These are phyloP conservation scores for Tubosaeta brunneosetosa DNA, from an alignment of 768 basidiomycete genomes.

Conservation along the genomic window DNA sequence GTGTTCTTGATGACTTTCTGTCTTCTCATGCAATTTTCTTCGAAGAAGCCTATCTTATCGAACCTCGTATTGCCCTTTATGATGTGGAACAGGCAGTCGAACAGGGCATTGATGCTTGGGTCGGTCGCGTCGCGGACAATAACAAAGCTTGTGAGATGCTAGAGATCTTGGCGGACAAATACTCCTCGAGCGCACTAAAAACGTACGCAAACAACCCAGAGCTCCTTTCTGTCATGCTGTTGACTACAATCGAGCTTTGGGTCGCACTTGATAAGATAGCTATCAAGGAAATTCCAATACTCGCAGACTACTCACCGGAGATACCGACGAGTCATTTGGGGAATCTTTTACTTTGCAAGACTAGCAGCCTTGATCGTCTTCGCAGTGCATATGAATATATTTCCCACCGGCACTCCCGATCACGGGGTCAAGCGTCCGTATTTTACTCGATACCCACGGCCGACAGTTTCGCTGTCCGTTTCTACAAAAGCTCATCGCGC, in stretches of 20 bases:
- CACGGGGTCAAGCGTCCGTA: slow-evolving; percentile 24
- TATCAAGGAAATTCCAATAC: not conserved
- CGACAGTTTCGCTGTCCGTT: slow-evolving; percentile 31
- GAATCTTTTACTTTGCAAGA: slow-evolving; percentile 36
- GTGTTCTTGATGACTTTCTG: slow-evolving; percentile 15
- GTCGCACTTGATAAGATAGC: not conserved
- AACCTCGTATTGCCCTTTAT: slow-evolving; percentile 21
- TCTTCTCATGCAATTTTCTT: slow-evolving; percentile 8
- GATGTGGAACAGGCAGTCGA: slow-evolving; percentile 37
- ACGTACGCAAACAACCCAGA: slow-evolving; percentile 28
- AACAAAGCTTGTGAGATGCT: slow-evolving; percentile 25
- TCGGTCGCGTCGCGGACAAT: slow-evolving; percentile 14
- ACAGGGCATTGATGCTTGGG: slow-evolving; percentile 32
- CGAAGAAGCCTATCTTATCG: not conserved
- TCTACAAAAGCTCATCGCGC: slow-evolving; percentile 18
- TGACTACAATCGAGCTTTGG: not conserved
- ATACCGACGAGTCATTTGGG: slow-evolving; percentile 36
- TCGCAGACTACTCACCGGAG: slow-evolving; percentile 41
- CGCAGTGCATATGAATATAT: slow-evolving; percentile 30
- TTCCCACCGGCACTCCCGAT: slow-evolving; percentile 19
- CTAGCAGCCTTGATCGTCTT: slow-evolving; percentile 27
- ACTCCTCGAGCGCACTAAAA: slow-evolving; percentile 21
- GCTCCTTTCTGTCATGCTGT: not conserved
- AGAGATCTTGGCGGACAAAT: slow-evolving; percentile 22
- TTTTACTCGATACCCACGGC: slow-evolving; percentile 23